Conservation (phyloP, 306 rosid species). For the Acmispon strigosus region DNA sequence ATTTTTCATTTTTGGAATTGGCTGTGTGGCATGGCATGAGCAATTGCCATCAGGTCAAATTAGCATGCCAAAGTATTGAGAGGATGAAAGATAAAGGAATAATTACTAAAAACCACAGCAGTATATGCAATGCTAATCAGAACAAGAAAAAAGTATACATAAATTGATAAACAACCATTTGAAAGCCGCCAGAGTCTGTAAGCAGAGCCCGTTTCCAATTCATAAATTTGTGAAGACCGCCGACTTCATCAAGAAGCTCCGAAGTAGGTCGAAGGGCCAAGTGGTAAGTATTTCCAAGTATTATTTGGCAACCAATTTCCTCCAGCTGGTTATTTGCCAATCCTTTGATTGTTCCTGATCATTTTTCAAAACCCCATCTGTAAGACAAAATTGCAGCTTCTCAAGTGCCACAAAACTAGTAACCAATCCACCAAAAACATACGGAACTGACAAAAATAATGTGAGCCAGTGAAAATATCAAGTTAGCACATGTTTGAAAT, state of each 20-base stretch:
- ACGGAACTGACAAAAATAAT: not conserved
- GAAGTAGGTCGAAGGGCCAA: constrained; percentile 92
- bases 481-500: no score
- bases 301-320: constrained; percentile 93
- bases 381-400: not conserved
- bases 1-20: not conserved
- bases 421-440: not conserved
- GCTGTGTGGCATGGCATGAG: not conserved
- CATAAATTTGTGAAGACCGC: constrained; percentile 93
- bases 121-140: not conserved
- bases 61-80: not conserved
- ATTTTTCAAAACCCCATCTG: constrained; percentile 13
- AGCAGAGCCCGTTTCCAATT: constrained; percentile 95
- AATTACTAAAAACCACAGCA: constrained; percentile 10
- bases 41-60: not conserved
- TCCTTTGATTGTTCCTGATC: constrained; percentile 82
- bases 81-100: not conserved
- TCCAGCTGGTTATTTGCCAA: constrained; percentile 77
- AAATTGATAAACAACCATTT: constrained; percentile 56
- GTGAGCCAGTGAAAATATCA: not conserved
- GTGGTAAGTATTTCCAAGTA: constrained; percentile 95
- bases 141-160: not conserved
- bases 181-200: constrained; percentile 97
- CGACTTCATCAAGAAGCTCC: constrained; percentile 79
- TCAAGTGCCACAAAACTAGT: constrained; percentile 2